Base-by-base conservation (phyloP, 495 filamentous ascomycete genomes). In the Saxophila tyrrhenica region DNA sequence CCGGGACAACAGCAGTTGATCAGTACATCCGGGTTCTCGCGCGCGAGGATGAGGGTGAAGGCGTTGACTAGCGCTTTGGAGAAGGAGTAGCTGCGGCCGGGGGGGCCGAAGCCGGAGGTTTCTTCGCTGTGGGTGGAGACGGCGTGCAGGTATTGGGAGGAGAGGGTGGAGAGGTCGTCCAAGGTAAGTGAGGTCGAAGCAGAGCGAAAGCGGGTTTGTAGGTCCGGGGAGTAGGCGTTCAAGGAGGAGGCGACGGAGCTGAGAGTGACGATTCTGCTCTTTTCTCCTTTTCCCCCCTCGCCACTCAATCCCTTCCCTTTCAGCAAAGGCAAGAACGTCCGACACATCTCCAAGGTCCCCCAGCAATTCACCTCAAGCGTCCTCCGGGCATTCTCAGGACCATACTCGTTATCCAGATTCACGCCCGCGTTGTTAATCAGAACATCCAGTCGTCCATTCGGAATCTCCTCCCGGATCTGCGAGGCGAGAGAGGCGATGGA, bases 1-100 rank as follows among this genome's bases (percentile, higher is more conserved):
- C 67, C 67, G 24, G 65, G 67, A 61, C 67, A 70, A 43, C 68
- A 67, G n/a, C 54, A 52, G 49, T 69, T 67, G 25, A 67, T 56
- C 2, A 54, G 43, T 24, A 69, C 17, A 24, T 52, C 49, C 2
- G 57, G 54, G 25, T 63, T 60, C 2, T 69, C 50, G 13, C 62
- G 57, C 11, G 63, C 65, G 16, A 67, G 48, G 38, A 63, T 50
- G 16, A 47, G 54, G 1, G 67, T 69, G 45, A 59, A 51, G 29
- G 60, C 49, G 45, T 70, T 69, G 23, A 67, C 48, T 23, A 56
- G 57, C 13, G 64, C 66, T 57, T 69, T 69, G 56, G 63, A 68
- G 35, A 67, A 54, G 44, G 39, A 49, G 55, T 70, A 70, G 39
- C 61, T 38, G 7, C 59, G 55, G 0, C 44, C 21, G 25, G 67